These are phyloP conservation scores for Paramecium tetraurelia DNA, from an alignment of 73 alveolate species.

Conservation along the genomic window DNA sequence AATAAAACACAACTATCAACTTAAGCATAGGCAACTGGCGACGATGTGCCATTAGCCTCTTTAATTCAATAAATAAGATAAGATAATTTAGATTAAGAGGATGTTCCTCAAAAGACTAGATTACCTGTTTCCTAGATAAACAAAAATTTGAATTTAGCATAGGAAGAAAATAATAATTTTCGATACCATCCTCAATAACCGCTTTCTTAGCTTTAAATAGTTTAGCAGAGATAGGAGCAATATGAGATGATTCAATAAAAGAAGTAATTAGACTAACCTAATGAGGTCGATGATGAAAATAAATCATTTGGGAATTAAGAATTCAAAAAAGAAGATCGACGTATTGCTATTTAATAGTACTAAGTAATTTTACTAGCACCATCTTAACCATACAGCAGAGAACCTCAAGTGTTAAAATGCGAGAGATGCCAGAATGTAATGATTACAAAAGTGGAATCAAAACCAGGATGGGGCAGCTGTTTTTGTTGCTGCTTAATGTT, in stretches of 20 bases:
- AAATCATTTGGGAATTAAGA: background rate
- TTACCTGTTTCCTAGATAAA: background rate
- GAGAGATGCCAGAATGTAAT: background rate
- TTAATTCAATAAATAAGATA: background rate
- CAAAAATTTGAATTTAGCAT: background rate
- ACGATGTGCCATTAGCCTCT: background rate
- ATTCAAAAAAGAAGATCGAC: background rate
- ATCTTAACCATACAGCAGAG: background rate
- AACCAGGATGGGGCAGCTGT: slow-evolving; percentile 17
- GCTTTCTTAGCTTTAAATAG: background rate
- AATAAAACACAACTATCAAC: background rate
- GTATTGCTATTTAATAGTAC: background rate
- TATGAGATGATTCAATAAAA: background rate
- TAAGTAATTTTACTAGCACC: background rate
- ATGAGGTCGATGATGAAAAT: background rate
- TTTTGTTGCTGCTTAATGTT: background rate
- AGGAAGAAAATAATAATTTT: background rate
- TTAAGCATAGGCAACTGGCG: background rate
- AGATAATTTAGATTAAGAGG: background rate
- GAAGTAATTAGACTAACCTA: background rate
- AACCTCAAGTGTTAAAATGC: background rate
- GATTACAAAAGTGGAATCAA: background rate
- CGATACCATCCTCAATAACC: background rate
- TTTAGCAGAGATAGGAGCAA: background rate
- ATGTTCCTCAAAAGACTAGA: slow-evolving; percentile 9